phyloP scores from a whole-genome alignment of 2,329 filamentous ascomycete species.

The Pseudocercospora cruenta region DNA sequence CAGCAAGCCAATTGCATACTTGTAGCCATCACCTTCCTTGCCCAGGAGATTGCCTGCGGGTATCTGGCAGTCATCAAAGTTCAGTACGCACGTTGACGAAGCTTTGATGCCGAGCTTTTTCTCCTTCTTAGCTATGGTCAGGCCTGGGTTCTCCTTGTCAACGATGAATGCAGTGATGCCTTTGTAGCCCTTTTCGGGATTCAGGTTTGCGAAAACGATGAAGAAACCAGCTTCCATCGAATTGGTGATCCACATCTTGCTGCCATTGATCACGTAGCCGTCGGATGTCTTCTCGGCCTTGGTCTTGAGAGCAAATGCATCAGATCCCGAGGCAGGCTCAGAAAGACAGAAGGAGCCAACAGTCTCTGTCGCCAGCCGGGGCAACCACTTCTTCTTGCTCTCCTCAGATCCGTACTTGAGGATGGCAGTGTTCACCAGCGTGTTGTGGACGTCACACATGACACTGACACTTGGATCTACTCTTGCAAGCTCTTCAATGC shows the following conservation, averaged over 20 bases:
- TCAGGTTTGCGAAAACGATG: conserved; percentile 96
- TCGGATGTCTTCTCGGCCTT: conserved; percentile 81
- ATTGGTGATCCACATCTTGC: conserved; percentile 99
- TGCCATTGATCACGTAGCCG: conserved; percentile 85
- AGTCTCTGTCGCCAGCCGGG: conserved; percentile 84
- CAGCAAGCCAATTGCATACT: conserved; percentile 90
- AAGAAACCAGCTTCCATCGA: conserved; percentile 91
- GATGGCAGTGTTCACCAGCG: conserved; percentile 90
- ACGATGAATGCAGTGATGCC: conserved; percentile 96
- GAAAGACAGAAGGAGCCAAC: conserved; percentile 58
- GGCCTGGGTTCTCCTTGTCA: conserved; percentile 85
- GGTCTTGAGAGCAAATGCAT: conserved; percentile 93
- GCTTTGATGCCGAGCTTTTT: conserved; percentile 98
- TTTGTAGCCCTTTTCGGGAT: conserved; percentile 90
- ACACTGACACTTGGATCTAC: conserved; percentile 95
- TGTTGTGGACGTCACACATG: conserved; percentile 97
- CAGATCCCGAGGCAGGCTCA: conserved; percentile 74
- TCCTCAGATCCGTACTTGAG: conserved; percentile 79
- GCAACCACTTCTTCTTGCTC: conserved; percentile 83
- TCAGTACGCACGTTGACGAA: conserved; percentile 94
- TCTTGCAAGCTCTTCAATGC: conserved; percentile 92
- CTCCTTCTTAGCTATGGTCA: conserved; percentile 98
- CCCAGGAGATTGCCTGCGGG: conserved; percentile 87
- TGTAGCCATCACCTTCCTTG: conserved; percentile 89
- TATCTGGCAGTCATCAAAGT: conserved; percentile 93